Evolutionary conservation across 192 early-diverging fungal species (phyloP).

Genomic region (Coemansia sp.): DNA sequence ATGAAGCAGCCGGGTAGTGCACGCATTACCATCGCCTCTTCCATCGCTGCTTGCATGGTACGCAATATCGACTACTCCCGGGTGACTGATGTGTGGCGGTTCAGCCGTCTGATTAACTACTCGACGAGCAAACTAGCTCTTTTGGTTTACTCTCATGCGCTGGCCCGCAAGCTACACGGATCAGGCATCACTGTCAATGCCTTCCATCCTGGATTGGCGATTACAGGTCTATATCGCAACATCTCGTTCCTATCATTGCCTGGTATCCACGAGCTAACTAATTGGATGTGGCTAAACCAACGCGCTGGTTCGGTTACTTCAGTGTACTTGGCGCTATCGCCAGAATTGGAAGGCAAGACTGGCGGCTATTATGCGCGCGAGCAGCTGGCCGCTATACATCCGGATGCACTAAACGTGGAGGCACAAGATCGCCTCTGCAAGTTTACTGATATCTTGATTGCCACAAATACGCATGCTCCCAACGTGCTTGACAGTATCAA

Average conservation of each 20-base stretch:
- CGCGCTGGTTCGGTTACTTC: slow-evolving; percentile 37
- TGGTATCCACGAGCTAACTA: slow-evolving; percentile 30
- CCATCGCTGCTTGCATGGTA: slow-evolving; percentile 51
- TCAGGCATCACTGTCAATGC: slow-evolving; percentile 56
- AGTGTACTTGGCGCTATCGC: slow-evolving; percentile 29
- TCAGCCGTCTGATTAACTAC: slow-evolving; percentile 57
- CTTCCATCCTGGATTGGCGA: slow-evolving; percentile 58
- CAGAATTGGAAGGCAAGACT: slow-evolving; percentile 31
- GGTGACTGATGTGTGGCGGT: slow-evolving; percentile 52
- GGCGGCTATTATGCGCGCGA: slow-evolving; percentile 50
- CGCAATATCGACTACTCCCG: slow-evolving; percentile 44
- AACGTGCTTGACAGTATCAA: slow-evolving; percentile 43
- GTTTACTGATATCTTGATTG: slow-evolving; percentile 42
- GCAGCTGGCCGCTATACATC: slow-evolving; percentile 29
- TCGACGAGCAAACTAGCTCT: slow-evolving; percentile 60
- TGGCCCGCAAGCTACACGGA: slow-evolving; percentile 48
- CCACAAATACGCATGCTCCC: slow-evolving; percentile 42
- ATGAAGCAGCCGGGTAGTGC: slow-evolving; percentile 47
- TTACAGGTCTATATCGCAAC: slow-evolving; percentile 55
- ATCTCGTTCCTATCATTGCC: slow-evolving; percentile 37
- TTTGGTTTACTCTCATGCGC: slow-evolving; percentile 51
- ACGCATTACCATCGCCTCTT: slow-evolving; percentile 55
- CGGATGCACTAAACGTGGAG: slow-evolving; percentile 10
- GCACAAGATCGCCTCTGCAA: slow-evolving; percentile 40
- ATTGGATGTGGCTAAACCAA: slow-evolving; percentile 47